Conservation (phyloP, 2,329 filamentous ascomycete species). For the Cadophora luteo-olivacea region DNA sequence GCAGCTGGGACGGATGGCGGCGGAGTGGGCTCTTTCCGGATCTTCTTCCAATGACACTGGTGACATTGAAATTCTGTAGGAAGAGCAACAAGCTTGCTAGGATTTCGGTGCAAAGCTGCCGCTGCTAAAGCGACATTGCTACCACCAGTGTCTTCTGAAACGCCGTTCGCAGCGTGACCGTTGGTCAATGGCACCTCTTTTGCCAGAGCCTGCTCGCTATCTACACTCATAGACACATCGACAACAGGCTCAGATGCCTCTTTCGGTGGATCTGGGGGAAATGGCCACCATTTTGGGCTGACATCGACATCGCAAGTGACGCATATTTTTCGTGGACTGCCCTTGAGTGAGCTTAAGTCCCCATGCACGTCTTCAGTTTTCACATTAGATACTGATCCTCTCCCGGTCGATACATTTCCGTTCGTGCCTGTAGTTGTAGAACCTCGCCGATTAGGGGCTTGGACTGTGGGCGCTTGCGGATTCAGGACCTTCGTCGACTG, state of each 20-base stretch:
- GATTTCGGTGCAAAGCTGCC: conserved; percentile 43
- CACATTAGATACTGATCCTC: conserved; percentile 38
- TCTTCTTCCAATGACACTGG: conserved; percentile 68
- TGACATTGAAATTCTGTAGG: conserved; percentile 72
- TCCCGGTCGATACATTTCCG: conserved; percentile 31
- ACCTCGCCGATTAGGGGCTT: conserved; percentile 56
- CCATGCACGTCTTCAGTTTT: conserved; percentile 39
- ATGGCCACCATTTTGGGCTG: conserved; percentile 74
- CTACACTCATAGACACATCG: conserved; percentile 15
- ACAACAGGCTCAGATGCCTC: conserved; percentile 8
- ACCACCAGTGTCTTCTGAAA: conserved; percentile 27
- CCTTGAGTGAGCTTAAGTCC: conserved; percentile 19
- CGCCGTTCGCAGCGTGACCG: conserved; percentile 20
- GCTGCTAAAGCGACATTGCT: conserved; percentile 43
- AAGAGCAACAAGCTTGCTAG: conserved; percentile 26
- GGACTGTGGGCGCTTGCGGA: conserved; percentile 34
- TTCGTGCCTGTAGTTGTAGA: conserved; percentile 57
- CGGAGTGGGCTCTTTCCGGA: conserved; percentile 40
- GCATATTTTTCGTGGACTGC: conserved; percentile 58
- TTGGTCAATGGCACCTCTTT: conserved; percentile 27
- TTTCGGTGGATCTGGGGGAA: conserved; percentile 25
- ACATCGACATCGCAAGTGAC: conserved; percentile 72
- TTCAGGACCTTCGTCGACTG: conserved; percentile 46
- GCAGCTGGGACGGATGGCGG: conserved; percentile 19
- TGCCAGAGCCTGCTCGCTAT: conserved; percentile 26